Percentiles rank a stretch among this genome's conserved stretches.
Conservation (phyloP, 768 basidiomycete species). For the Pleurotus citrinopileatus region DNA sequence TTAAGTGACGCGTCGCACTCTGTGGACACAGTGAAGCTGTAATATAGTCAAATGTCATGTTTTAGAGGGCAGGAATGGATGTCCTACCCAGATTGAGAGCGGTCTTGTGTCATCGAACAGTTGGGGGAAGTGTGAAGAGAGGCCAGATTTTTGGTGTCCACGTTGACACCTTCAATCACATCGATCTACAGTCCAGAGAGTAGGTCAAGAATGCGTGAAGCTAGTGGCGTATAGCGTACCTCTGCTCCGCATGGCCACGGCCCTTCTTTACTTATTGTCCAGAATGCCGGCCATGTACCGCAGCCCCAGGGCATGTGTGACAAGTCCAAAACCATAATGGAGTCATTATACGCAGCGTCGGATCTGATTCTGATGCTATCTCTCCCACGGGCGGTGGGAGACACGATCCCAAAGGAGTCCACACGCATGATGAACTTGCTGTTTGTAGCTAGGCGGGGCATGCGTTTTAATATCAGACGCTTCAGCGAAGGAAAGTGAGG, state of each 20-base stretch:
- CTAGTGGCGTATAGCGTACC: slow-evolving; percentile 25
- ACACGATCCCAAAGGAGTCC: slow-evolving; percentile 38
- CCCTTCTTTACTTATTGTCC: slow-evolving; percentile 47
- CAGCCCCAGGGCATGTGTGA: slow-evolving; percentile 62
- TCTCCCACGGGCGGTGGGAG: slow-evolving; percentile 40
- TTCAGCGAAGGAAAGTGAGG: neutral
- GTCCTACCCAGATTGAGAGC: slow-evolving; percentile 47
- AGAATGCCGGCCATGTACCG: slow-evolving; percentile 63
- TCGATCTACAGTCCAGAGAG: neutral
- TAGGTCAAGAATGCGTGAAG: neutral
- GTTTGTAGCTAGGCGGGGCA: slow-evolving; percentile 27
- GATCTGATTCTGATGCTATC: slow-evolving; percentile 56
- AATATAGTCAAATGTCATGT: neutral
- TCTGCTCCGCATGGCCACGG: slow-evolving; percentile 62
- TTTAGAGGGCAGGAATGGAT: neutral
- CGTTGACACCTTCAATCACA: slow-evolving; percentile 44
- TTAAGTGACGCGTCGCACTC: slow-evolving; percentile 49
- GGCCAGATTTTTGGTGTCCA: slow-evolving; percentile 39
- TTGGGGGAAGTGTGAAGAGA: slow-evolving; percentile 52
- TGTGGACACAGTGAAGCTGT: slow-evolving; percentile 36
- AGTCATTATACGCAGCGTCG: slow-evolving; percentile 38
- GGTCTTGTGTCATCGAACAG: slow-evolving; percentile 41
- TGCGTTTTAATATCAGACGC: too few relatives aligned
- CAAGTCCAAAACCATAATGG: slow-evolving; percentile 49
- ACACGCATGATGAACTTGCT: slow-evolving; percentile 57